Base-by-base conservation (phyloP, 1,284 basidiomycete genomes). In the Cryptococcus sp. region DNA sequence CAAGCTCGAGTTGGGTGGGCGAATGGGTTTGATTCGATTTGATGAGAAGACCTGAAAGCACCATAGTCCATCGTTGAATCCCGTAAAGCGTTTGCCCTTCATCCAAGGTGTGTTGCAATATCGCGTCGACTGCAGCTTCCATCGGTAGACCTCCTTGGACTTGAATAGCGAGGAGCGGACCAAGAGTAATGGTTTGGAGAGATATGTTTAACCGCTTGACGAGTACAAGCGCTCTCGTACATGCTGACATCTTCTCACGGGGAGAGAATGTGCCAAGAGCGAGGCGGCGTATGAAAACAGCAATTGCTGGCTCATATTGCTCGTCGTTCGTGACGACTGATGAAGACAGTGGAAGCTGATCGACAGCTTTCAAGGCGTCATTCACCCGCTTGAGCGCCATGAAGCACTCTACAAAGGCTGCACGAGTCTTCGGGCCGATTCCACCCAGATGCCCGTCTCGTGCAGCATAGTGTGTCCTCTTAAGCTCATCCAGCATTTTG, bases 381-480 rank as follows among this genome's bases (percentile, higher is more conserved):
- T 51, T 22, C 11, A 64, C 23, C 8, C 51, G 13, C 6, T 49
- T 40, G 2, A 37, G 17, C 13, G 37, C 46, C 48, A 64, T 56
- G 45, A 61, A 64, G 39, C 45, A 58, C 16, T 55, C 52, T 7
- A 64, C 49, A 43, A 64, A 64, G 13, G 57, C 47, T 13, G 57
- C 54, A 10, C 57, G 26, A 10, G 59, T 61, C 40, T 46, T 37
- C 15, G 45, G 22, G n/a, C 54, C 57, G 8, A 61, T 56, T 13
- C 29, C 39, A 3, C 57, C 59, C 23, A 59, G 43, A 50, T 64
- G 59, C 16, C 59, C 59, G 3, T 37, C 54, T 43, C 41, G 47
- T 11, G 52, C 59, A 17, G 57, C 54, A 19, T 52, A 45, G 26
- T 58, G 61, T 16, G 61, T 34, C 11, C 50, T 40, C 16, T n/a